A percentile compares a stretch with the other conserved stretches of the same genome.
phyloP scores from a whole-genome alignment of 176 grass and related monocot genomes.

The Musa troglodytarum region DNA sequence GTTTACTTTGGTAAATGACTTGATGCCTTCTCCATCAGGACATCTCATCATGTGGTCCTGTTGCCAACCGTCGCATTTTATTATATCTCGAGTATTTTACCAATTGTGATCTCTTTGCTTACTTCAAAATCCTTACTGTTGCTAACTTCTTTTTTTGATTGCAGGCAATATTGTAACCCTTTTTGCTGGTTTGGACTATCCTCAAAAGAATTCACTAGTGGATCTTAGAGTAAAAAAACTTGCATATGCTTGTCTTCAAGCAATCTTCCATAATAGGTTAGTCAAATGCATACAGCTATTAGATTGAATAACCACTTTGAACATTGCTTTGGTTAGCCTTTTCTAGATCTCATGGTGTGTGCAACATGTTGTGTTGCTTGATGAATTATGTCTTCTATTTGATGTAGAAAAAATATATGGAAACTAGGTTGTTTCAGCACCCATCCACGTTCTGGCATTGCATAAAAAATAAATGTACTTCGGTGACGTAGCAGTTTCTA shows the following conservation, averaged over 20 bases:
- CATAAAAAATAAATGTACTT: neutral
- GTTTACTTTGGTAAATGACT: neutral
- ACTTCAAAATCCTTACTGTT: neutral
- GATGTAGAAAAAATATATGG: neutral
- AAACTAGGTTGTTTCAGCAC: neutral
- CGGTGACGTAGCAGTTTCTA: neutral
- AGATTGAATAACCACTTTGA: neutral
- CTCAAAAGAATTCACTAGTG: slow-evolving; percentile 38
- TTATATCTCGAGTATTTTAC: neutral
- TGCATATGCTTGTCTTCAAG: slow-evolving; percentile 57
- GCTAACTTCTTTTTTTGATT: slow-evolving; percentile 20
- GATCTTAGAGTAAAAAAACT: slow-evolving; percentile 76
- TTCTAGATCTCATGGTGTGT: neutral
- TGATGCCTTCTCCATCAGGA: no score
- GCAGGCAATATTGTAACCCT: slow-evolving; percentile 66
- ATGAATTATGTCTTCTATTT: neutral
- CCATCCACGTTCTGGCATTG: no score
- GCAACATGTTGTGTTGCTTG: neutral
- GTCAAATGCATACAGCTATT: slow-evolving; percentile 2
- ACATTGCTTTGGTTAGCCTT: neutral
- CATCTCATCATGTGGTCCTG: no score
- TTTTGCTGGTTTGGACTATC: slow-evolving; percentile 49
- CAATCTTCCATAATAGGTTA: slow-evolving; percentile 66
- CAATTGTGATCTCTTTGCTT: neutral
- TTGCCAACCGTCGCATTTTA: neutral